A percentile compares a stretch with the other conserved stretches of the same genome.
phyloP scores from a whole-genome alignment of 148 eudicot genomes.

The Fallopia convolvulus region DNA sequence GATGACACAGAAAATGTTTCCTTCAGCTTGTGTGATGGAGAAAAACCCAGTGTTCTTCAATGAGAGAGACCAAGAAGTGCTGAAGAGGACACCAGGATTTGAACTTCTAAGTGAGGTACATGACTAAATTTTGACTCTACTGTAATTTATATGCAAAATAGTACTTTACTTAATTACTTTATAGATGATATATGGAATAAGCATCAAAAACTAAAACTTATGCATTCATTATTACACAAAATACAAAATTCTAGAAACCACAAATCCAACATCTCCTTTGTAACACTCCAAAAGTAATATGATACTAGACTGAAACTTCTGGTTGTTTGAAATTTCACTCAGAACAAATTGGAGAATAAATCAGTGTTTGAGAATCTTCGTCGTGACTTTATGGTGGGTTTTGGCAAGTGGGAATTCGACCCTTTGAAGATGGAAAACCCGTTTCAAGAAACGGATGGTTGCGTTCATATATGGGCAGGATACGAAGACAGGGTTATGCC shows the following conservation, averaged over 20 bases:
- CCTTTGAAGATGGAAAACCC: conserved; percentile 32
- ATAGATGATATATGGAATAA: too few species aligned
- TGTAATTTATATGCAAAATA: too few species aligned
- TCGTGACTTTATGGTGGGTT: conserved; percentile 37
- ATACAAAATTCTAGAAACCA: too few species aligned
- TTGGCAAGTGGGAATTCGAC: conserved; percentile 49
- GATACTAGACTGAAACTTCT: not conserved
- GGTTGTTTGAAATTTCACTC: not conserved
- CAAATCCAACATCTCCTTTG: too few species aligned
- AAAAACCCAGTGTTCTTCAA: conserved; percentile 12
- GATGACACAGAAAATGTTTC: conserved; percentile 12
- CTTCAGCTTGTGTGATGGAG: conserved; percentile 12
- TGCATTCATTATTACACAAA: too few species aligned
- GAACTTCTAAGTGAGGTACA: conserved; percentile 4
- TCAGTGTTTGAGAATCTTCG: conserved; percentile 16
- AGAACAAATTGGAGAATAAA: conserved; percentile 5
- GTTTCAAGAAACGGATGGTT: conserved; percentile 14
- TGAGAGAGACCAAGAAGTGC: conserved; percentile 10
- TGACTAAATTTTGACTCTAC: not conserved
- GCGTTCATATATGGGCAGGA: conserved; percentile 45
- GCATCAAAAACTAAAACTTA: too few species aligned
- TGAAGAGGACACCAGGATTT: conserved; percentile 12
- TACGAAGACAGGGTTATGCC: conserved; percentile 40
- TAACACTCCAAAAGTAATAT: not conserved
- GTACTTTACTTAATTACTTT: too few species aligned